phyloP scores from a whole-genome alignment of 2,329 filamentous ascomycete species.

The Chaetomium globosum region DNA sequence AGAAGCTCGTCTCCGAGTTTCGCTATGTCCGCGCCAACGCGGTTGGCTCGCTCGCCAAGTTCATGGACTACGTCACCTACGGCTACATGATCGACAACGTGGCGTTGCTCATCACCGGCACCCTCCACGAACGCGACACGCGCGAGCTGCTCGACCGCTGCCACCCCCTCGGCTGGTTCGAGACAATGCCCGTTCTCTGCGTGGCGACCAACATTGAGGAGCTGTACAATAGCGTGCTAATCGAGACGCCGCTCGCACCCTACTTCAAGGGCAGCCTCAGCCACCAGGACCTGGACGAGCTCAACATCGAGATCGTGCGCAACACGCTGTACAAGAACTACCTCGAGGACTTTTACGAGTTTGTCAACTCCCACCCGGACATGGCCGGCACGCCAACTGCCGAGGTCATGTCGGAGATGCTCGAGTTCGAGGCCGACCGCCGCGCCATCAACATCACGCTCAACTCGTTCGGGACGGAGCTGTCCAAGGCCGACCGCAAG shows the following conservation, averaged over 20 bases:
- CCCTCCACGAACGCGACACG: constrained; percentile 94
- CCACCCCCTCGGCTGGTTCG: constrained; percentile 97
- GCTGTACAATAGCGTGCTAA: constrained; percentile 94
- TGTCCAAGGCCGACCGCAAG: constrained; percentile 89
- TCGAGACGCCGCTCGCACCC: constrained; percentile 91
- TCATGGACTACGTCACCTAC: constrained; percentile 98
- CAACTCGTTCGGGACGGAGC: constrained; percentile 96
- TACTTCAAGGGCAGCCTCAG: constrained; percentile 98
- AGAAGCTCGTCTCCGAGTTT: constrained; percentile 97
- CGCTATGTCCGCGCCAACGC: constrained; percentile 94
- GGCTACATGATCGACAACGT: constrained; percentile 99
- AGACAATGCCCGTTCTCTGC: constrained; percentile 97
- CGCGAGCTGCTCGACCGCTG: constrained; percentile 93
- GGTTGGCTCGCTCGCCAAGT: constrained; percentile 85
- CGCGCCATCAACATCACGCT: constrained; percentile 98
- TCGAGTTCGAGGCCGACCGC: constrained; percentile 95
- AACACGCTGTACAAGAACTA: constrained; percentile 99
- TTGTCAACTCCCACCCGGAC: constrained; percentile 86
- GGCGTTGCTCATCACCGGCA: constrained; percentile 94
- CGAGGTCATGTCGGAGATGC: constrained; percentile 92
- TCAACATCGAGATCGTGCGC: constrained; percentile 98
- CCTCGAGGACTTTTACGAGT: constrained; percentile 93
- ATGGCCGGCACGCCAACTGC: constrained; percentile 86
- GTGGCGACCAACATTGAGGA: constrained; percentile 99
- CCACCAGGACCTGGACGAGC: constrained; percentile 94